A percentile compares a stretch with the other conserved stretches of the same genome.
These are phyloP conservation scores for Apiospora rasikravindrae DNA, from an alignment of 2,329 filamentous ascomycete genomes.

Conservation along the genomic window DNA sequence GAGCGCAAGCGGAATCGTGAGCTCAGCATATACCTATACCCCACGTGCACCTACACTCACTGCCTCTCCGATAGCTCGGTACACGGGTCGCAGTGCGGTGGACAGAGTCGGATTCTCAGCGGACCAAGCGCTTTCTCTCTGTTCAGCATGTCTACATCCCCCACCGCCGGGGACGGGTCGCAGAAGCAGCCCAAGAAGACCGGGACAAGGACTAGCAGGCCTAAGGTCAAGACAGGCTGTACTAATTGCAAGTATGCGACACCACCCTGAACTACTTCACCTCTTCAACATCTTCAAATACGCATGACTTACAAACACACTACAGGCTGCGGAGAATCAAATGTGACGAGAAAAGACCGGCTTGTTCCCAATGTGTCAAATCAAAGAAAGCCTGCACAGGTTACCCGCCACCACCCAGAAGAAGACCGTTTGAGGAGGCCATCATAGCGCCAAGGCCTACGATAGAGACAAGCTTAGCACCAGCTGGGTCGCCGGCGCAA, in stretches of 20 bases:
- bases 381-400: constrained; percentile 65
- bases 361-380: constrained; percentile 63
- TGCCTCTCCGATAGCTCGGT: background rate
- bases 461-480: background rate
- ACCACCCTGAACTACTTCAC: constrained; percentile 15
- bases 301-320: constrained; percentile 26
- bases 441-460: constrained; percentile 56
- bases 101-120: background rate
- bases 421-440: constrained; percentile 39
- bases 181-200: constrained; percentile 42
- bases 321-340: constrained; percentile 65
- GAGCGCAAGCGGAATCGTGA: background rate
- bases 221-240: constrained; percentile 71
- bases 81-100: background rate
- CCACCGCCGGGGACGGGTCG: constrained; percentile 30
- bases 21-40: background rate
- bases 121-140: background rate
- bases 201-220: constrained; percentile 58
- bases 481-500: constrained; percentile 15
- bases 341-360: constrained; percentile 67
- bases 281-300: constrained; percentile 21
- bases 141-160: constrained; percentile 17
- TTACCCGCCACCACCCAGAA: constrained; percentile 63
- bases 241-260: constrained; percentile 69
- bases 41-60: constrained; percentile 15